A percentile compares a stretch with the other conserved stretches of the same genome.
phyloP scores from a whole-genome alignment of 2,329 filamentous ascomycete genomes.

The Fusarium kyushuense region DNA sequence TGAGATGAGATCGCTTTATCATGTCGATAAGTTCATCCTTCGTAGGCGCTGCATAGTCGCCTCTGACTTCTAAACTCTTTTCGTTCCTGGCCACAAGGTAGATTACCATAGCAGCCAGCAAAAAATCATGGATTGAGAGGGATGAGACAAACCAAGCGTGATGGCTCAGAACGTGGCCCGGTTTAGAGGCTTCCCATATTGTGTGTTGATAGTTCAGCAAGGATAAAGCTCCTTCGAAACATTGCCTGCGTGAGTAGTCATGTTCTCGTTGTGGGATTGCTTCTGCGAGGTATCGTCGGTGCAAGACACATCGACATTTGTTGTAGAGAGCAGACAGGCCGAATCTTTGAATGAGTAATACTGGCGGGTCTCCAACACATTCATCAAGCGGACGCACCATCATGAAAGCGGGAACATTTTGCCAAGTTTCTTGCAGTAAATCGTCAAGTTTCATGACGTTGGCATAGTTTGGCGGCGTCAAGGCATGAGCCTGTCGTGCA shows the following conservation, averaged over 20 bases:
- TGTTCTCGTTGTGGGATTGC: slow-evolving; percentile 58
- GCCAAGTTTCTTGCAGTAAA: slow-evolving; percentile 60
- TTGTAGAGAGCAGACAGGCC: slow-evolving; percentile 65
- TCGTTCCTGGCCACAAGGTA: slow-evolving; percentile 64
- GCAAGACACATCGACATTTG: slow-evolving; percentile 67
- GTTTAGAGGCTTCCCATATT: slow-evolving; percentile 63
- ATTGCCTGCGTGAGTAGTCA: slow-evolving; percentile 64
- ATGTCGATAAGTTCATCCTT: slow-evolving; percentile 56
- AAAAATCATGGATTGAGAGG: slow-evolving; percentile 70
- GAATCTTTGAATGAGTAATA: slow-evolving; percentile 64
- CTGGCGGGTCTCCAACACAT: slow-evolving; percentile 61
- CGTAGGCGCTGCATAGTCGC: slow-evolving; percentile 48
- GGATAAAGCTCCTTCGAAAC: slow-evolving; percentile 62
- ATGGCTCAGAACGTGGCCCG: slow-evolving; percentile 64
- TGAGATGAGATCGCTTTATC: slow-evolving; percentile 57
- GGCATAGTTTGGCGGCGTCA: slow-evolving; percentile 61
- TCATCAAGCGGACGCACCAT: slow-evolving; percentile 61
- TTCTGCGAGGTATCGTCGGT: slow-evolving; percentile 65
- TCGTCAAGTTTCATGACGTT: slow-evolving; percentile 64
- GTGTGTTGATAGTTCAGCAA: slow-evolving; percentile 62
- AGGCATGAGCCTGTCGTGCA: slow-evolving; percentile 62
- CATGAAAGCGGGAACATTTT: slow-evolving; percentile 61
- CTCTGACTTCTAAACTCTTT: slow-evolving; percentile 54
- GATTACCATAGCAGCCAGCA: slow-evolving; percentile 71
- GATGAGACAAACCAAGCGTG: slow-evolving; percentile 69